These are phyloP conservation scores for Macrocybe gigantea DNA, from an alignment of 768 basidiomycete genomes.

Conservation along the genomic window DNA sequence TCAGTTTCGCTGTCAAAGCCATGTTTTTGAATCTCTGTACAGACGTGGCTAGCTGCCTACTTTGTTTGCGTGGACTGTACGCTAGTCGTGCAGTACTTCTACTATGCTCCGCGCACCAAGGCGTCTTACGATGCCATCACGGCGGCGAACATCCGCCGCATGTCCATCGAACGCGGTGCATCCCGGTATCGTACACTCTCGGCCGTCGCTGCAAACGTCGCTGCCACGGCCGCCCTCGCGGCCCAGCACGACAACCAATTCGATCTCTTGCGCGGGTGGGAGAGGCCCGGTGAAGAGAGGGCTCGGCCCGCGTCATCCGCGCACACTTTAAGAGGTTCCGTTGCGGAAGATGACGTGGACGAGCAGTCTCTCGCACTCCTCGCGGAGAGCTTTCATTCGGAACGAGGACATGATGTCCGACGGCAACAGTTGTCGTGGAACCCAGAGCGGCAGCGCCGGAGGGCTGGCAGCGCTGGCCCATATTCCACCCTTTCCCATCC, in stretches of 20 bases:
- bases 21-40: conserved; percentile 4
- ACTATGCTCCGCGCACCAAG: conserved; percentile 49
- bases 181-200: conserved; percentile 68
- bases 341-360: conserved; percentile 38
- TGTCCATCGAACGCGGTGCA: conserved; percentile 46
- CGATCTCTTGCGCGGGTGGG: conserved; percentile 19
- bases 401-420: conserved; percentile 39
- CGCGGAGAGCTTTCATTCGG: conserved; percentile 76
- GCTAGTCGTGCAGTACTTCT: conserved; percentile 75
- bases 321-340: conserved; percentile 9
- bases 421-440: conserved; percentile 67
- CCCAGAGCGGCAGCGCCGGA: conserved; percentile 39
- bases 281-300: conserved; percentile 8
- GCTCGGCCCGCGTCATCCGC: conserved; percentile 15
- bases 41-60: conserved; percentile 91
- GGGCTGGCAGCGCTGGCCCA: conserved; percentile 43
- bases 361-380: conserved; percentile 52
- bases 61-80: conserved; percentile 80
- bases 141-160: conserved; percentile 38
- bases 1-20: conserved; percentile 6
- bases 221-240: conserved; percentile 63
- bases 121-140: conserved; percentile 24
- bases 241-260: conserved; percentile 53
- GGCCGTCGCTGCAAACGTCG: conserved; percentile 65
- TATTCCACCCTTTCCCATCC: conserved; percentile 25